Evolutionary conservation across 2,329 filamentous ascomycete genomes (phyloP), one percentile per base, ranked within the genome.

Genomic region (Pestalotiopsis sp.): DNA sequence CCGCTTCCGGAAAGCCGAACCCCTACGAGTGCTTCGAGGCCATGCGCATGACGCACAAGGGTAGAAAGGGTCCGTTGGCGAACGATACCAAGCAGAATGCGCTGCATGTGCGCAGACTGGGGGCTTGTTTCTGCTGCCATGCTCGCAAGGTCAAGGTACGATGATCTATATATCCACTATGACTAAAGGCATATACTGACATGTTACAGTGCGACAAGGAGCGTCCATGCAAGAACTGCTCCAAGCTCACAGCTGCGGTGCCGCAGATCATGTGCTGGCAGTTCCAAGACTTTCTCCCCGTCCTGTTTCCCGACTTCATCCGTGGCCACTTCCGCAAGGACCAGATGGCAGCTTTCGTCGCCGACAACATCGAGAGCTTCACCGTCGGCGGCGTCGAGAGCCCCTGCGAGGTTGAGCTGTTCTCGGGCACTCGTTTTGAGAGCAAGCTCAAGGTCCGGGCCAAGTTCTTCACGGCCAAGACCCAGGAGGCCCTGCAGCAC

Each of bases 101-200:
- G 0, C 80, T 88, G 2, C 82, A 86, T 67, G 86, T 89, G 12
- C 83, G 87, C 17, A 82, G 86, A 39, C 76, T 82, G 4, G 87
- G 87, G 5, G 87, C 87, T 11, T 89, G 87, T 74, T 89, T 89
- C 78, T 87, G 86, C 78, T 89, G 87, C 73, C 86, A 87, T 73
- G 85, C 84, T 68, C 85, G 87, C 71, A 89, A 89, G 75, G 87
- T 89, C 67, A 86, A 85, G 75, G 70, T 72, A 63, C 5, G 59
- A 20, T 6, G 9, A 27, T 39, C 2, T 6, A 6, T n/a, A 6
- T 3, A n/a, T 11, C 31, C n/a, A 3, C 7, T 2, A 14, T 6
- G 25, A 20, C 20, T n/a, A 3, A 20, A n/a, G 9, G 6, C 17
- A 62, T 39, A 23, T 20, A 59, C 59, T 69, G 57, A 69, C 56